Evolutionary conservation across 2,329 filamentous ascomycete species (phyloP).

Genomic region (Emergomyces africanus): DNA sequence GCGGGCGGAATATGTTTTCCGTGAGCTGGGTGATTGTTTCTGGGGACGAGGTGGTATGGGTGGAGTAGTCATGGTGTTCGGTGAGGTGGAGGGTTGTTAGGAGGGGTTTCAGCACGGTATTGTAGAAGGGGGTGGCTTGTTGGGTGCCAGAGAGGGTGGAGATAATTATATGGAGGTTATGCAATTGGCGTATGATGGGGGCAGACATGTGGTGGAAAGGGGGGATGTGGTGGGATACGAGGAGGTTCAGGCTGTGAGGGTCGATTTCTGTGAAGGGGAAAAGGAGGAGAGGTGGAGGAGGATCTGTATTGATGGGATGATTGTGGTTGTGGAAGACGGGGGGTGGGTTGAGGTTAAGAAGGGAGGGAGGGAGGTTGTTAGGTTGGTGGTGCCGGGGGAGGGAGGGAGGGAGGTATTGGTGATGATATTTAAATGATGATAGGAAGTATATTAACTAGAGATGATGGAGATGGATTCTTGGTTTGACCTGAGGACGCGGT

Average conservation of each 20-base stretch:
- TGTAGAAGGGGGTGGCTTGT: slow-evolving; percentile 44
- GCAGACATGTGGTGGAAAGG: slow-evolving; percentile 45
- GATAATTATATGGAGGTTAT: slow-evolving; percentile 55
- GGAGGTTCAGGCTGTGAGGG: slow-evolving; percentile 51
- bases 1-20: slow-evolving; percentile 33
- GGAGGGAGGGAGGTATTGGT: background rate
- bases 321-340: slow-evolving; percentile 56
- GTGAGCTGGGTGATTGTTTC: slow-evolving; percentile 55
- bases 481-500: background rate
- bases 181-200: slow-evolving; percentile 47
- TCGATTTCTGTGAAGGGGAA: slow-evolving; percentile 50
- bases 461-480: background rate
- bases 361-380: slow-evolving; percentile 4
- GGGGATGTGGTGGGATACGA: slow-evolving; percentile 55
- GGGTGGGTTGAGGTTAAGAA: slow-evolving; percentile 56
- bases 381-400: slow-evolving; percentile 6
- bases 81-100: slow-evolving; percentile 27
- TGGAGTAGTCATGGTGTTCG: slow-evolving; percentile 35
- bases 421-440: background rate
- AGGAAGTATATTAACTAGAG: background rate
- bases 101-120: slow-evolving; percentile 43
- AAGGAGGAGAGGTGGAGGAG: slow-evolving; percentile 56
- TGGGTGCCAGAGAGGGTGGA: slow-evolving; percentile 55
- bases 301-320: slow-evolving; percentile 84
- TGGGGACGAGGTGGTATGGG: slow-evolving; percentile 51